phyloP scores from a whole-genome alignment of 257 asterid species.

The Solanum gandarillasii region DNA sequence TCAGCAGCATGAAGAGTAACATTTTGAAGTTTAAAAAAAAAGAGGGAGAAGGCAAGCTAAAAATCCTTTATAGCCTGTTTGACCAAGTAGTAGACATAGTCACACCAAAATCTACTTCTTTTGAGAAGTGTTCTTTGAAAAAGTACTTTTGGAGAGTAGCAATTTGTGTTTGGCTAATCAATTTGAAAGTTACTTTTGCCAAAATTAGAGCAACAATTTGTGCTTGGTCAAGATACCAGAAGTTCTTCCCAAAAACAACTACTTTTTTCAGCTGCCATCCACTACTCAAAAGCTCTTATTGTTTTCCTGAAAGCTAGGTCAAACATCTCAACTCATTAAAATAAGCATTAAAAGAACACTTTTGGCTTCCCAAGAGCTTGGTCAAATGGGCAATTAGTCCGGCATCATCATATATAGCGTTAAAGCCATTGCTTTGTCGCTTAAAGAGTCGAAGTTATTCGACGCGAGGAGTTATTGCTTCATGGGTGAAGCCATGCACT shows the following conservation, averaged over 20 bases:
- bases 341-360: neutral
- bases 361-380: neutral
- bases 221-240: neutral
- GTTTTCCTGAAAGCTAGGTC: neutral
- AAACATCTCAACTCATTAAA: neutral
- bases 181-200: neutral
- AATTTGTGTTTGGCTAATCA: neutral
- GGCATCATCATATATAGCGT: neutral
- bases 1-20: neutral
- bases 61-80: neutral
- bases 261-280: neutral
- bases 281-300: neutral
- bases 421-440: neutral
- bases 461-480: neutral
- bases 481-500: neutral
- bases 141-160: neutral
- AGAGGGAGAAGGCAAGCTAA: neutral
- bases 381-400: neutral
- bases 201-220: neutral
- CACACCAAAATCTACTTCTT: neutral
- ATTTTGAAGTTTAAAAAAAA: neutral
- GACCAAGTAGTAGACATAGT: neutral
- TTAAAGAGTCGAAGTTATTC: neutral
- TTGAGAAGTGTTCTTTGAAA: neutral
- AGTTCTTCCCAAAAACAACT: neutral